A percentile compares a stretch with the other conserved stretches of the same genome.
Evolutionary conservation across 2,329 filamentous ascomycete species (phyloP).

Genomic region (Aquanectria penicillioides): DNA sequence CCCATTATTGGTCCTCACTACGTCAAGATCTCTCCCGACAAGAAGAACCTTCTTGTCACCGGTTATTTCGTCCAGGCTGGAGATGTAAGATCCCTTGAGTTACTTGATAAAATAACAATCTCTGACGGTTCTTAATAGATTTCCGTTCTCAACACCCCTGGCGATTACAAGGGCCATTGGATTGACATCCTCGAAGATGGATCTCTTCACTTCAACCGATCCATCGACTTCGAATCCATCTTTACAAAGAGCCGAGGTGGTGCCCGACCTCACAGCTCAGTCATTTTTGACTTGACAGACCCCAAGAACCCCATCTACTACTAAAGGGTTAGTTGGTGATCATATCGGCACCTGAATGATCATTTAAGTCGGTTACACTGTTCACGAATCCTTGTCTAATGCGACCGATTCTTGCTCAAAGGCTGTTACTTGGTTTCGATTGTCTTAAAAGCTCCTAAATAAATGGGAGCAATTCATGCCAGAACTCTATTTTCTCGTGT

Average conservation of each 20-base stretch:
- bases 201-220: conserved; percentile 67
- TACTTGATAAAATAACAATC: rapidly evolving
- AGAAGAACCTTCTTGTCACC: conserved; percentile 72
- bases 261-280: conserved; percentile 65
- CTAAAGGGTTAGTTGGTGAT: conserved; percentile 33
- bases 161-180: conserved; percentile 70
- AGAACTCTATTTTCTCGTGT: too few species aligned
- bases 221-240: conserved; percentile 64
- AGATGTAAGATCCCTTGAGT: conserved; percentile 46
- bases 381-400: too few species aligned
- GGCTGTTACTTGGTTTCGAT: too few species aligned
- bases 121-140: conserved; percentile 48
- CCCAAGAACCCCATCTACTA: conserved; percentile 62
- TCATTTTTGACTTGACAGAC: conserved; percentile 67
- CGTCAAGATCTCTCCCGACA: conserved; percentile 70
- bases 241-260: conserved; percentile 64
- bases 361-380: too few species aligned
- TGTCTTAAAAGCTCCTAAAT: too few species aligned
- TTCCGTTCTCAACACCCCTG: conserved; percentile 68
- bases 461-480: too few species aligned
- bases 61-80: conserved; percentile 74
- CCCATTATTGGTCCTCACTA: conserved; percentile 71
- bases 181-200: conserved; percentile 67
- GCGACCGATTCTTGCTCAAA: too few species aligned
- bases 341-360: background rate